Base-by-base conservation (phyloP, 352 stramenopile genomes). In the Pythium apleroticum region DNA sequence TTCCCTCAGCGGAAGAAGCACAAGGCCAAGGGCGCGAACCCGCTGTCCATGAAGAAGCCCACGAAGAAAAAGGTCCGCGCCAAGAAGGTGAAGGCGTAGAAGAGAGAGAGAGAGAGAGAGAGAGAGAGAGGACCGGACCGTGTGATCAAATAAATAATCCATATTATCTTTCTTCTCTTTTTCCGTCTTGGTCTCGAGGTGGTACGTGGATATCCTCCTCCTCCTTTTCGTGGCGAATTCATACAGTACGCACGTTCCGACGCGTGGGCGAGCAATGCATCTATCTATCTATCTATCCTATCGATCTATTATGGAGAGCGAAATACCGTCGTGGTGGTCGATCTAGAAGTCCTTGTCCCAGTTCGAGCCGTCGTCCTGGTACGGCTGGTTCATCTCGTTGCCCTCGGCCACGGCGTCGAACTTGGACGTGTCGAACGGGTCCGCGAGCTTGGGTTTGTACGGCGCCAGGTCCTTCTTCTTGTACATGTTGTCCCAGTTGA, bases 311-410 rank as follows among this genome's bases (percentile, higher is more conserved):
- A 43, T 33, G 5, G 30, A 41, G 43, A 30, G 10, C 19, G 37
- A 28, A n/a, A n/a, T n/a, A n/a, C n/a, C n/a, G n/a, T n/a, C n/a
- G 35, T 27, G 7, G 45, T 19, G 45, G 24, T 8, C 24, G 45
- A 27, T 25, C 56, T 88, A 97, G 62, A 97, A 97, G 55, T 95
- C 82, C 45, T 72, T 77, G 57, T 97, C 89, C 88, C 89, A 97
- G 45, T 79, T 69, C 50, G 74, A 75, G 22, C 82, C 84, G 35
- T 94, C 83, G 57, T 83, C 64, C 12, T 61, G 60, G 67, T 95
- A 97, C 17, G 66, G 62, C 65, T 71, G 43, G 57, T 60, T 58
- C 52, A 80, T 68, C 17, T 90, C 74, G n/a, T 83, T 76, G 35
- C 60, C 50, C 22, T 91, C 84, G 19, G 68, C 81, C 50, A 97